Base-by-base conservation (phyloP, 2,329 filamentous ascomycete genomes). In the Aspergillus sp. region DNA sequence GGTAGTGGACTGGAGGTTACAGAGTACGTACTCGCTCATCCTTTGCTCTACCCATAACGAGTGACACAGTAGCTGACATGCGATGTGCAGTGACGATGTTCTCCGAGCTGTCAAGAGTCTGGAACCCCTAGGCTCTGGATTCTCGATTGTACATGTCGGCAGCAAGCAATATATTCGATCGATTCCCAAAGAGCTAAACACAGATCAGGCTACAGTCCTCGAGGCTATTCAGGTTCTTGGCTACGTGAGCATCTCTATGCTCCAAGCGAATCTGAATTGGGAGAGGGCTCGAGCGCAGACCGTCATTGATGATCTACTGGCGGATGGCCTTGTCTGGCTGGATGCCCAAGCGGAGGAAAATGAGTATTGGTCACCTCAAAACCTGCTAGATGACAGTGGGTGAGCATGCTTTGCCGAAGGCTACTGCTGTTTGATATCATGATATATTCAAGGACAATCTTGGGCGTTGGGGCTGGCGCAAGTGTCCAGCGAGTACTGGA, bases 101-200 rank as follows among this genome's bases (percentile, higher is more conserved):
- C 85, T 95, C 57, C 88, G 93, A 19, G 94, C 95, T 0, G 92
- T 98, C 5, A 89, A 89, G 63, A 93, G 92, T 11, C 84, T 99
- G 23, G 87, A 89, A 68, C 95, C 95, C 0, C 85, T 99, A 2
- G 93, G 93, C 0, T 92, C 91, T 0, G 91, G 92, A 17, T 97
- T 96, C 77, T 89, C 88, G 25, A 88, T 96, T 59, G 84, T 96
- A 64, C 87, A 84, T 57, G 90, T 99, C 62, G 95, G 95, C 7
- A 87, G 87, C 65, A 90, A 90, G 71, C 86, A 90, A 63, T 95
- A 96, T 77, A 94, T 99, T 57, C 87, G 95, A 27, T 96, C 92
- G 3, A 88, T 99, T 42, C 95, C 95, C 1, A 95, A 96, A 75
- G 95, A 99, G 78, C 84, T 99, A 63, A 97, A 96, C 74, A 93